Base-by-base conservation (phyloP, 2,329 filamentous ascomycete genomes). In the Clarireedia homoeocarpa region DNA sequence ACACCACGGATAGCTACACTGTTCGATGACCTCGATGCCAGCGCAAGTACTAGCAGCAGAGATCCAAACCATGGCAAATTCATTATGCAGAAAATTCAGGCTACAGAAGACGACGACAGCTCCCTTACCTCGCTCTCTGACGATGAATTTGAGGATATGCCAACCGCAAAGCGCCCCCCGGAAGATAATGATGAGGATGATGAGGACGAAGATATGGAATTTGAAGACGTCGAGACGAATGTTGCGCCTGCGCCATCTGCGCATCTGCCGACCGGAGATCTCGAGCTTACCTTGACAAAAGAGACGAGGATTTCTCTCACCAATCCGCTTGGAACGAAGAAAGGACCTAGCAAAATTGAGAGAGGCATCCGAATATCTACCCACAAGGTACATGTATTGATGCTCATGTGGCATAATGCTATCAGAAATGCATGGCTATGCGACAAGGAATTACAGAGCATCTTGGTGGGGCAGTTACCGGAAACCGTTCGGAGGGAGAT, bases 341-440 rank as follows among this genome's bases (percentile, higher is more conserved):
- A 92, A 68, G 91, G 90, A 0, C 88, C 89, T 0, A 87, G 88
- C 2, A 96, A 96, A 71, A 82, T 87, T 27, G 90, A 96, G 67
- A 83, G 89, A 51, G 81, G 84, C 58, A 87, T 92, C 55, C 81
- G 94, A 26, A 80, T 85, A 36, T 79, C 84, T 3, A 91, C 90
- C 0, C 94, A 99, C 71, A 88, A 89, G 63, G 78, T 96, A 63
- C 94, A 99, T 71, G 91, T 97, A 2, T 85, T 95, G 68, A 82
- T 84, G 52, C 75, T 99, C 15, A 79, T 99, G 58, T 96, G 87
- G 78, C 91, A 97, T 69, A 97, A 97, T 67, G 82, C 89, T 0
- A 72, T 94, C 14, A 83, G 89, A 44, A 96, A 97, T 69, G 77
- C 82, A 0, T 97, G 92, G 86, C 73, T 91, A 20, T 89, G 89